Percentiles rank a stretch among this genome's conserved stretches.
phyloP scores from a whole-genome alignment of 352 stramenopile species.

The Peronosclerospora sorghi region DNA sequence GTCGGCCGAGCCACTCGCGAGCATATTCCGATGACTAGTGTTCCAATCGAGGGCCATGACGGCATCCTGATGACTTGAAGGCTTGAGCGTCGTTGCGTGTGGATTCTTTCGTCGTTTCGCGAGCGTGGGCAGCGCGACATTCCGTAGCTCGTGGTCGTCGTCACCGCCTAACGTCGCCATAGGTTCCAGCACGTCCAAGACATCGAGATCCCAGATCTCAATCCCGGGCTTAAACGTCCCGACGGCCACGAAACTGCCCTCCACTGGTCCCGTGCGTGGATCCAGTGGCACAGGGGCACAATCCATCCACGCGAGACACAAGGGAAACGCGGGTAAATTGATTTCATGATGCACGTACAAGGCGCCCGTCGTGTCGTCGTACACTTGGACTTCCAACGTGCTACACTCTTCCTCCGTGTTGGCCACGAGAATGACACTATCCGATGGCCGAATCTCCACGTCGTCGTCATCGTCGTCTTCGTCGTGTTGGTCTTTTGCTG shows the following conservation, averaged over 20 bases:
- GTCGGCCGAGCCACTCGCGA: slow-evolving; percentile 96
- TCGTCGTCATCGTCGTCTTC: slow-evolving; percentile 78
- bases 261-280: slow-evolving; percentile 46
- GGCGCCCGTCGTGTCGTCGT: slow-evolving; percentile 93
- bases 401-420: slow-evolving; percentile 98
- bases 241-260: slow-evolving; percentile 97
- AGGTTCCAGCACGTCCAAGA: slow-evolving; percentile 97
- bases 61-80: slow-evolving; percentile 94
- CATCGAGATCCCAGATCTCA: slow-evolving; percentile 99
- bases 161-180: slow-evolving; percentile 91
- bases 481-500: slow-evolving; percentile 36
- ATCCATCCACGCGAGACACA: slow-evolving; percentile 96
- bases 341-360: slow-evolving; percentile 99
- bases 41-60: slow-evolving; percentile 99
- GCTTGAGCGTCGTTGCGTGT: slow-evolving; percentile 61
- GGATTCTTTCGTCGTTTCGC: slow-evolving; percentile 63
- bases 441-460: slow-evolving; percentile 87
- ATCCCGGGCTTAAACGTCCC: slow-evolving; percentile 99
- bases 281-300: slow-evolving; percentile 61
- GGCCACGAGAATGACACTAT: slow-evolving; percentile 92
- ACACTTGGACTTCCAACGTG: slow-evolving; percentile 97
- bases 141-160: slow-evolving; percentile 63
- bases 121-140: slow-evolving; percentile 69
- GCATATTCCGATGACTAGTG: slow-evolving; percentile 90
- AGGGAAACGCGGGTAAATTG: slow-evolving; percentile 95